Conservation (phyloP, 2,329 filamentous ascomycete genomes). For the Colletotrichum ledebouriae region DNA sequence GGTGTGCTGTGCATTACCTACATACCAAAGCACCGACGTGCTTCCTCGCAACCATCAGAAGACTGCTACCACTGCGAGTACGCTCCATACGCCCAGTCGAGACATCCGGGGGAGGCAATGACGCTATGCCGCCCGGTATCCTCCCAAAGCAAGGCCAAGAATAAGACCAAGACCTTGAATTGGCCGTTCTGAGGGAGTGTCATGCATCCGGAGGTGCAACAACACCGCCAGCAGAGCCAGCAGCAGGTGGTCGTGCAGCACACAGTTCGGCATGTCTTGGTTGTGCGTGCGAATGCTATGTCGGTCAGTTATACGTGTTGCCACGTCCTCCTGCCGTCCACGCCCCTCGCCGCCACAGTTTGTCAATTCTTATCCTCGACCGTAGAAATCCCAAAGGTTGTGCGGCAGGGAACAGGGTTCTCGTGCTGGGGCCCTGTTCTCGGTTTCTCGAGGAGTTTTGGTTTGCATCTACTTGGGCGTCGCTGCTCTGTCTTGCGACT, state of each 20-base stretch:
- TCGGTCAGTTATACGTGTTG: slow-evolving; percentile 34
- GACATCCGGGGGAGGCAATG: slow-evolving; percentile 5
- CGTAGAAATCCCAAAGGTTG: slow-evolving; percentile 31
- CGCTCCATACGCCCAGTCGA: slow-evolving; percentile 8
- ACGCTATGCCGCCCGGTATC: slow-evolving; percentile 1
- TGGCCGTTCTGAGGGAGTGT: slow-evolving; percentile 27
- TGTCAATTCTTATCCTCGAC: slow-evolving; percentile 34
- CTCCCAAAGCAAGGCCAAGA: slow-evolving; percentile 22
- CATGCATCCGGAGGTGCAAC: slow-evolving; percentile 40
- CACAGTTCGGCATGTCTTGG: slow-evolving; percentile 39
- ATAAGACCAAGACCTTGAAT: slow-evolving; percentile 26
- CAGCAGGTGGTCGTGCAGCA: slow-evolving; percentile 39
- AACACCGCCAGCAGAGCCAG: slow-evolving; percentile 20
- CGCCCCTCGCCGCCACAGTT: slow-evolving; percentile 40
- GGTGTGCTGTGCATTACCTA: slow-evolving; percentile 3
- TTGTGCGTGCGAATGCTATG: slow-evolving; percentile 32
- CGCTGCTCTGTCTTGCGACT: slow-evolving; percentile 7
- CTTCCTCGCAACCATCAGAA: background rate
- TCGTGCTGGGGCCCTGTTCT: background rate
- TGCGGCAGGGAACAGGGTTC: slow-evolving; percentile 35
- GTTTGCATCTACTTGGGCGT: background rate
- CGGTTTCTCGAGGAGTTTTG: background rate
- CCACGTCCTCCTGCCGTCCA: slow-evolving; percentile 17
- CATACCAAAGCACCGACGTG: background rate
- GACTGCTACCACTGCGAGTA: background rate